Evolutionary conservation across 2,329 filamentous ascomycete species (phyloP).

Genomic region (Verticillium klebahnii): DNA sequence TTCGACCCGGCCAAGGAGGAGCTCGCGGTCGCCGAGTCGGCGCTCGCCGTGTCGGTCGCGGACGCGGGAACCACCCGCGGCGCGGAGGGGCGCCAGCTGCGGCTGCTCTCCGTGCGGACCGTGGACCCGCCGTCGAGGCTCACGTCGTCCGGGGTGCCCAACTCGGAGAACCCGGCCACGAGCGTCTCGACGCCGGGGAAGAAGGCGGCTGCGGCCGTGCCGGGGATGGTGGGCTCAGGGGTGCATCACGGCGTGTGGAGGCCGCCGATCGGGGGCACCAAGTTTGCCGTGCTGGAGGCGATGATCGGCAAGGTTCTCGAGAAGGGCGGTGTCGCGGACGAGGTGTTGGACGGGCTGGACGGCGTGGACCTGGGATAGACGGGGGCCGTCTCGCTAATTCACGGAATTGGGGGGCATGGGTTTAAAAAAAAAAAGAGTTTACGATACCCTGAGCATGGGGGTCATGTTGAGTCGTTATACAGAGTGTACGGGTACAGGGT

Average conservation of each 20-base stretch:
- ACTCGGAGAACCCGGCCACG: conserved; percentile 56
- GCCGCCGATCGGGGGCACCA: conserved; percentile 77
- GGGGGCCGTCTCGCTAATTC: background rate
- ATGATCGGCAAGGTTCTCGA: conserved; percentile 76
- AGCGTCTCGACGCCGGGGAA: conserved; percentile 26
- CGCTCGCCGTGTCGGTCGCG: conserved; percentile 78
- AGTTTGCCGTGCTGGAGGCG: conserved; percentile 64
- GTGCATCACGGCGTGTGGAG: conserved; percentile 71
- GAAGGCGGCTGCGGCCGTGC: conserved; percentile 31
- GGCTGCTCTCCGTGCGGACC: conserved; percentile 64
- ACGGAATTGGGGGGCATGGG: conserved; percentile 1
- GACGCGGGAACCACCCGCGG: conserved; percentile 27
- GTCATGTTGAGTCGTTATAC: conserved; percentile 7
- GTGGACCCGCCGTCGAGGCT: conserved; percentile 71
- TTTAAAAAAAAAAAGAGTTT: background rate
- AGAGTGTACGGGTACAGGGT: conserved; percentile 5
- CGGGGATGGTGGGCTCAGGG: conserved; percentile 46
- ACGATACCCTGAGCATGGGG: conserved; percentile 7
- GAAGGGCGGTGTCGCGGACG: conserved; percentile 75
- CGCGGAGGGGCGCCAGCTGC: conserved; percentile 41
- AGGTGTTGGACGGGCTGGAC: conserved; percentile 78
- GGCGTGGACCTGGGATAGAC: conserved; percentile 62
- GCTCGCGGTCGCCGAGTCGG: conserved; percentile 85
- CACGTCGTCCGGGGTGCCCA: conserved; percentile 66
- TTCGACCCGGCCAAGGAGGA: conserved; percentile 93